phyloP scores from a whole-genome alignment of 2,329 filamentous ascomycete species.

The Penicillium aurantiogriseum region DNA sequence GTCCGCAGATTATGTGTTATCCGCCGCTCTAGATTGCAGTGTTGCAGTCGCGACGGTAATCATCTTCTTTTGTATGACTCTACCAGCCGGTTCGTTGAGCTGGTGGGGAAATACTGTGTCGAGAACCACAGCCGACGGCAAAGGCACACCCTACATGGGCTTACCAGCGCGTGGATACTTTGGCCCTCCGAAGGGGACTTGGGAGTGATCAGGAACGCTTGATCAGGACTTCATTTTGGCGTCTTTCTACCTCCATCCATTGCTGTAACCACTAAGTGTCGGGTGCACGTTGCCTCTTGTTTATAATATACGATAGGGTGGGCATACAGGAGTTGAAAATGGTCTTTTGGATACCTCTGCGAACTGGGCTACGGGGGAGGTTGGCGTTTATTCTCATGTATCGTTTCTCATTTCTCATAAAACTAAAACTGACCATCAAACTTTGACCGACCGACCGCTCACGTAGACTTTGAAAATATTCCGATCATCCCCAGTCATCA shows the following conservation, averaged over 20 bases:
- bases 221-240: background rate
- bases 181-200: constrained; percentile 29
- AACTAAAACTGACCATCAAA: background rate
- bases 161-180: constrained; percentile 32
- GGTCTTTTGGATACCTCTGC: background rate
- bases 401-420: background rate
- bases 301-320: background rate
- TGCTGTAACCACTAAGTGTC: background rate
- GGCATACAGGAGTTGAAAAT: background rate
- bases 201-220: constrained; percentile 20
- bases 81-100: constrained; percentile 38
- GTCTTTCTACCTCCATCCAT: background rate
- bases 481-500: constrained; percentile 65
- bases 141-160: constrained; percentile 36
- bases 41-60: constrained; percentile 45
- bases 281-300: background rate
- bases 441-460: constrained; percentile 43
- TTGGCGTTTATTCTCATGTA: background rate
- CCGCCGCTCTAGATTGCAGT: constrained; percentile 45
- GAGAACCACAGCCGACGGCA: constrained; percentile 41
- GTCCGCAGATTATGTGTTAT: constrained; percentile 41
- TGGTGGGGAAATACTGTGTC: constrained; percentile 48
- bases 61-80: constrained; percentile 47
- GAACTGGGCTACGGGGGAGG: background rate
- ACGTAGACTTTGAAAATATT: constrained; percentile 60